Evolutionary conservation across 768 basidiomycete genomes (phyloP).

Genomic region (Inosperma sp.): DNA sequence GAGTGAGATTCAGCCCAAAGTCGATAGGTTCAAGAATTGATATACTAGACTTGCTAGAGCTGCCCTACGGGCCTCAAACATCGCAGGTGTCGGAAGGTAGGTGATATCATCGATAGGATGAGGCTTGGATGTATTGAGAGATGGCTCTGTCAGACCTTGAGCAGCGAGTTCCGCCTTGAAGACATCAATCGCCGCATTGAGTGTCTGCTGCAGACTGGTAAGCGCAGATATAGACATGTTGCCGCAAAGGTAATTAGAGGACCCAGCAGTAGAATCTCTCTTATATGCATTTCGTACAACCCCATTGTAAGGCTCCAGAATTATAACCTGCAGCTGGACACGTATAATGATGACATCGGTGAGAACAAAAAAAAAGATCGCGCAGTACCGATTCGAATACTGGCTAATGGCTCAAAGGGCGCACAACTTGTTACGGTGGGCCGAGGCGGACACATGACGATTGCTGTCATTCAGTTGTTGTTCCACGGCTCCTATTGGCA

Average conservation of each 20-base stretch:
- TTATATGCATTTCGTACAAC: too few relatives aligned
- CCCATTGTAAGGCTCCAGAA: too few relatives aligned
- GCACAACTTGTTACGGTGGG: too few relatives aligned
- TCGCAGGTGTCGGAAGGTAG: constrained; percentile 32
- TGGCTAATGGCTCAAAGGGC: too few relatives aligned
- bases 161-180: constrained; percentile 36
- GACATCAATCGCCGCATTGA: constrained; percentile 35
- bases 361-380: too few relatives aligned
- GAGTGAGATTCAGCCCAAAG: not conserved
- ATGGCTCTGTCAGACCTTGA: constrained; percentile 34
- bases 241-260: not conserved
- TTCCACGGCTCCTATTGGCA: too few relatives aligned
- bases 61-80: constrained; percentile 34
- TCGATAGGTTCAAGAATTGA: not conserved
- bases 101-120: constrained; percentile 36
- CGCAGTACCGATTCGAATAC: too few relatives aligned
- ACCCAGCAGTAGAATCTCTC: too few relatives aligned
- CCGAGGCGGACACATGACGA: too few relatives aligned
- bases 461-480: too few relatives aligned
- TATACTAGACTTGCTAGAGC: constrained; percentile 33
- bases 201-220: constrained; percentile 35
- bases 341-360: too few relatives aligned
- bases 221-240: constrained; percentile 34
- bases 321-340: too few relatives aligned
- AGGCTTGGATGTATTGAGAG: constrained; percentile 31